phyloP scores from a whole-genome alignment of 2,329 filamentous ascomycete genomes.

The Botrytis medusae region DNA sequence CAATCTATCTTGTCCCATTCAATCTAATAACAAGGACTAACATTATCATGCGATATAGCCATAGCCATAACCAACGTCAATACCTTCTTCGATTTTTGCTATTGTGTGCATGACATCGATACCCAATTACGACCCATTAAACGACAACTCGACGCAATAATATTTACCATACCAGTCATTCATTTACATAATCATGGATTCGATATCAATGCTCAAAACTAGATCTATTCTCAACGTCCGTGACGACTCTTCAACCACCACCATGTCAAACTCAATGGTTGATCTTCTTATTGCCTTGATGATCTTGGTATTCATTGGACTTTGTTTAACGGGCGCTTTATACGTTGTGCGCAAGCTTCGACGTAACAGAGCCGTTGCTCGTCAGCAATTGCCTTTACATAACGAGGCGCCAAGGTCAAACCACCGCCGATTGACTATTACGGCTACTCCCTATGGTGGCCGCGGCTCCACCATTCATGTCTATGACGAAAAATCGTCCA shows the following conservation, averaged over 20 bases:
- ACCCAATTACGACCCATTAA: constrained; percentile 7
- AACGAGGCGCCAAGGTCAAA: constrained; percentile 53
- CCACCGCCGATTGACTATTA: constrained; percentile 57
- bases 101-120: constrained; percentile 16
- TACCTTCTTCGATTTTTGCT: constrained; percentile 1
- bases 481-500: constrained; percentile 75
- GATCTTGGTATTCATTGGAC: constrained; percentile 70
- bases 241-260: constrained; percentile 43
- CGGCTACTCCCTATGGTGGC: constrained; percentile 45
- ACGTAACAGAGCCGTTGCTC: constrained; percentile 45
- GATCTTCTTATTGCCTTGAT: constrained; percentile 79
- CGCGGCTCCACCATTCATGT: constrained; percentile 71
- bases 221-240: constrained; percentile 51
- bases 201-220: constrained; percentile 35
- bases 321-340: constrained; percentile 67
- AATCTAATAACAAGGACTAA: constrained; percentile 8
- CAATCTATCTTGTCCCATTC: background rate
- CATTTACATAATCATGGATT: constrained; percentile 27
- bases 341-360: constrained; percentile 71
- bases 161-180: constrained; percentile 11
- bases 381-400: constrained; percentile 67
- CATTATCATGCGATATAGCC: background rate
- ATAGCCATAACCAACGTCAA: constrained; percentile 16
- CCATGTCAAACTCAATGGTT: constrained; percentile 61
- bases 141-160: constrained; percentile 8